A percentile compares a stretch with the other conserved stretches of the same genome.
Conservation (phyloP, 306 rosid species). For the Fagus sylvatica region DNA sequence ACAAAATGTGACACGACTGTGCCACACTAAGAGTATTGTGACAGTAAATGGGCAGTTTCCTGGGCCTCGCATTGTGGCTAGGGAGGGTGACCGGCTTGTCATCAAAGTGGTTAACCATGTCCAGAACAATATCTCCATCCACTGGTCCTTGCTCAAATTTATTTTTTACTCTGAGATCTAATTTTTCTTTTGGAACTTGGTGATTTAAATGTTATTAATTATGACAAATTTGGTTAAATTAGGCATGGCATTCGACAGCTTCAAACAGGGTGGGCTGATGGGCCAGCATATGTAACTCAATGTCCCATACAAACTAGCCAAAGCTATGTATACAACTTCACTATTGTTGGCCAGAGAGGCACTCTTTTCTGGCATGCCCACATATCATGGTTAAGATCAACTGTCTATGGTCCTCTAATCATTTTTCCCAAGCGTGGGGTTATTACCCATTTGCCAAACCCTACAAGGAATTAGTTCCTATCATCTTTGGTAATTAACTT, state of each 20-base stretch:
- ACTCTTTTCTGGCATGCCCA: constrained; percentile 6
- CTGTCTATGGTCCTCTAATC: constrained; percentile 11
- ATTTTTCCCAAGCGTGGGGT: constrained; percentile 8
- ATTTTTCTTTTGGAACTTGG: neutral
- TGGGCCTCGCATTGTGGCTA: constrained; percentile 66
- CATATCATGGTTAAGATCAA: constrained; percentile 7
- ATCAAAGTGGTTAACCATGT: constrained; percentile 62
- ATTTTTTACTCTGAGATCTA: neutral
- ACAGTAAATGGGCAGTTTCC: constrained; percentile 75
- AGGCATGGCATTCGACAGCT: constrained; percentile 20
- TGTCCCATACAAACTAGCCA: constrained; percentile 7
- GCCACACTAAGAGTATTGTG: constrained; percentile 61
- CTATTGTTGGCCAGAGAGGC: constrained; percentile 15
- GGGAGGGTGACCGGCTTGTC: constrained; percentile 64
- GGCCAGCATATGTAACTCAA: constrained; percentile 7
- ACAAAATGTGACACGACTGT: constrained; percentile 58
- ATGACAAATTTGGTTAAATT: neutral
- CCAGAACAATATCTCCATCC: constrained; percentile 57
- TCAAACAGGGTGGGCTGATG: constrained; percentile 19
- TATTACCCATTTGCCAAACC: constrained; percentile 11
- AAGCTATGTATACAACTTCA: constrained; percentile 8
- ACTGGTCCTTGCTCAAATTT: too few species aligned
- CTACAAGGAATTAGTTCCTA: constrained; percentile 3
- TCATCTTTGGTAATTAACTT: neutral
- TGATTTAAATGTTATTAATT: neutral